Evolutionary conservation across 805 yeast species (phyloP), one percentile per base, ranked within the genome.

Genomic region (Myxozyma nipponensis): DNA sequence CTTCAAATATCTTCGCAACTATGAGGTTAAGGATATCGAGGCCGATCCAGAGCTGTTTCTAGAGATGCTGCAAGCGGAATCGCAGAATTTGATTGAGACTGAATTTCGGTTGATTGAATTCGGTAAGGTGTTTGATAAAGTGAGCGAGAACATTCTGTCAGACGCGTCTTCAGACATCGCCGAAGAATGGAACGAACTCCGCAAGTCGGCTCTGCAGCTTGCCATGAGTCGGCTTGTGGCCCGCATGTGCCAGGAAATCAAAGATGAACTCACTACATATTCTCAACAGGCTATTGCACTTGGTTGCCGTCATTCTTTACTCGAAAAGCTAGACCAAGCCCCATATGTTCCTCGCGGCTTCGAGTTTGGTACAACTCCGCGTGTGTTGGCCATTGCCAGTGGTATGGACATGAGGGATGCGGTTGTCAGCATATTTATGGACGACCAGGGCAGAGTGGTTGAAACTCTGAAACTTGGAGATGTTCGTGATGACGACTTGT

Each of bases 351-450:
- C 98, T 4, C 34, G 32, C 5, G 84, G 86, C 3, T 83, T 76
- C 58, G 86, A 80, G 39, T 75, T 78, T 51, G 96, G 97, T 40
- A 85, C 95, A 3, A 75, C 81, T 46, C 96, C 98, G 19, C 82
- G 85, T 55, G 91, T 88, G 0, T 72, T 93, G 57, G 81, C 96
- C 0, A 62, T 93, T 26, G 78, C 95, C 0, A 81, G 85, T 60
- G 98, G 98, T 61, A 83, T 83, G 68, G 97, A 96, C 63, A 78
- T 81, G 39, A 79, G 79, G 51, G 95, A 93, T 66, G 96, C 98
- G 3, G 85, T 88, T 22, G 79, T 90, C 55, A 96, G 89, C 23
- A 84, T 79, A 1, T 78, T 82, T 43, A 69, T 93, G 51, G 87
- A 84, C 62, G 90, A 88, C 60, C 81, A 78, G 49, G 95, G 97